Base-by-base conservation (phyloP, 176 grass and related monocot species). In the Oryza glaberrima region DNA sequence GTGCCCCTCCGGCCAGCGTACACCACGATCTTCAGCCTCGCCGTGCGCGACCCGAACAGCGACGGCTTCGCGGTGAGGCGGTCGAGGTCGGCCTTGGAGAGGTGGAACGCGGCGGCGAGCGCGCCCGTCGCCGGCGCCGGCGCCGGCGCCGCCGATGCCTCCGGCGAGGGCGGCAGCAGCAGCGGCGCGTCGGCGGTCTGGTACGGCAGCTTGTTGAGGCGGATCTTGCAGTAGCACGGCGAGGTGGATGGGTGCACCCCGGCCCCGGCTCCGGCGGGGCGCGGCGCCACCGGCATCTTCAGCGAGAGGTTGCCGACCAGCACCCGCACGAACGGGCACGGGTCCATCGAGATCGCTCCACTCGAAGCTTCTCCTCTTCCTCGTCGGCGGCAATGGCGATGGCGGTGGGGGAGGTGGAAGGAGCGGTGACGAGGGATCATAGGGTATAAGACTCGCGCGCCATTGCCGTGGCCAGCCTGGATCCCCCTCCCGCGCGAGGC, bases 281-380 rank as follows among this genome's bases (percentile, higher is more conserved):
- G 84, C 4, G 90, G 44, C 5, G 90, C 32, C 2, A 84, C 68
- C 17, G 91, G 96, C 46, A 98, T 84, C 68, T 95, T 98, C 0
- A 98, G 86, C 11, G 93, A 87, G 0, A 98, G 70, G 87, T 94
- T 96, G 32, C 93, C 93, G 46, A 98, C 91, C 67, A 98, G 83
- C 79, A 98, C 93, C 88, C 93, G 89, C 71, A 98, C 93, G 89
- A 89, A 98, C 68, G 91, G 96, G 84, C 93, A 98, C 74, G 96
- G 96, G 81, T 98, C 96, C 96, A 98, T 95, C 74, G 65, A 32
- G 10, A 44, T 44, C 30, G 43, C 40, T 30, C 43, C 41, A 44
- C 43, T 44, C 43, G 43, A 44, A 44, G 9, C 43, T 44, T 44
- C 43, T 44, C 7, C 9, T 65, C 52, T 3, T 36, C 35, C 4